Percentiles rank a stretch among this genome's conserved stretches.
Conservation (phyloP, 148 eudicot genomes). For the Arbutus unedo region DNA sequence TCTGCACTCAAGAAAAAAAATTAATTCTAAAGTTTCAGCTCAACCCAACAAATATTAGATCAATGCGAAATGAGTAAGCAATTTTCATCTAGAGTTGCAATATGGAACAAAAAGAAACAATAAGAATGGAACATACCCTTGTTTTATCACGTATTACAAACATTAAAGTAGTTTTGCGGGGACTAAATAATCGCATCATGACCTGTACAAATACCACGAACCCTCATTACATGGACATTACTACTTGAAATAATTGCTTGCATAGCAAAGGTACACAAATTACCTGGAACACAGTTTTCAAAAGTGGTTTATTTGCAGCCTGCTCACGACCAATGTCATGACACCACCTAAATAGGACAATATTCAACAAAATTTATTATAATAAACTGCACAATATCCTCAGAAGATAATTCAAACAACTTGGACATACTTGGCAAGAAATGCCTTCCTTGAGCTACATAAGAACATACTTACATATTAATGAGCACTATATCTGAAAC, state of each 20-base stretch:
- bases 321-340: slow-evolving; percentile 99
- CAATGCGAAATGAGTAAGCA: not conserved
- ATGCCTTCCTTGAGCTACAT: slow-evolving; percentile 6
- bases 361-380: slow-evolving; percentile 11
- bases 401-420: slow-evolving; percentile 5
- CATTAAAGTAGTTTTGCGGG: slow-evolving; percentile 96
- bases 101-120: slow-evolving; percentile 2
- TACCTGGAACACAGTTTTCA: slow-evolving; percentile 99
- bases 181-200: slow-evolving; percentile 98
- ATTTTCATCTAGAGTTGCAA: slow-evolving; percentile 6
- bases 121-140: slow-evolving; percentile 51
- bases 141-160: slow-evolving; percentile 99
- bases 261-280: not conserved
- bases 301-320: slow-evolving; percentile 96
- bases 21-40: not conserved
- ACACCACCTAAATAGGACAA: slow-evolving; percentile 76
- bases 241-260: slow-evolving; percentile 5
- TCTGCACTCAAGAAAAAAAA: slow-evolving; percentile 39
- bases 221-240: slow-evolving; percentile 17
- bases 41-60: not conserved
- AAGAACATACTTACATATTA: slow-evolving; percentile 68
- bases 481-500: slow-evolving; percentile 99
- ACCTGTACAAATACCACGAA: slow-evolving; percentile 47
- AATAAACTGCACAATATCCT: slow-evolving; percentile 8
- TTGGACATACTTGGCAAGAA: slow-evolving; percentile 1